These are phyloP conservation scores for Boletellus ananiceps DNA, from an alignment of 768 basidiomycete genomes.

Conservation along the genomic window DNA sequence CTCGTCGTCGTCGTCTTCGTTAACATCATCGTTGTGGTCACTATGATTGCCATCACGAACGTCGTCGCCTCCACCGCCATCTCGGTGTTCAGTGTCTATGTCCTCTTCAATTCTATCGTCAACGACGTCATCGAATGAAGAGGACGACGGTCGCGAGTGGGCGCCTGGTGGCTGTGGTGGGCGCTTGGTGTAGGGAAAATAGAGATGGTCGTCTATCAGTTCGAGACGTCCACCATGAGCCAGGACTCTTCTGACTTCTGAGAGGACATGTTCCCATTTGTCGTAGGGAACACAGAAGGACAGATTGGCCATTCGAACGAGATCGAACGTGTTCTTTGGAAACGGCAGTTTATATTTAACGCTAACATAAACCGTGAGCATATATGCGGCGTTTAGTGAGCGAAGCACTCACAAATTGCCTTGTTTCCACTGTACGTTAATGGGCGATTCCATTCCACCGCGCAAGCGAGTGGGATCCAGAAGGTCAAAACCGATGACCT, in stretches of 20 bases:
- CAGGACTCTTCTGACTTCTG: slow-evolving; percentile 61
- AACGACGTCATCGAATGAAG: slow-evolving; percentile 22
- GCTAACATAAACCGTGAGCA: slow-evolving; percentile 32
- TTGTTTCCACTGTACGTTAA: slow-evolving; percentile 46
- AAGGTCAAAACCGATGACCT: slow-evolving; percentile 64
- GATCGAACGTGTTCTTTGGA: slow-evolving; percentile 57
- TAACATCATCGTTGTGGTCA: neutral
- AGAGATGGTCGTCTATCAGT: slow-evolving; percentile 66
- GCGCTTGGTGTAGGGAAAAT: slow-evolving; percentile 53
- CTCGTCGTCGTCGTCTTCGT: slow-evolving; percentile 29
- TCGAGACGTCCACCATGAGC: slow-evolving; percentile 61
- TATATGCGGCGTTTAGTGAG: neutral
- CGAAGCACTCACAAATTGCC: slow-evolving; percentile 60
- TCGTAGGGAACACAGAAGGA: slow-evolving; percentile 55
- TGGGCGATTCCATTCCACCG: slow-evolving; percentile 36
- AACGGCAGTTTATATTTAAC: slow-evolving; percentile 59
- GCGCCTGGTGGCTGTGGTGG: slow-evolving; percentile 15
- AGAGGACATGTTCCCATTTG: slow-evolving; percentile 55
- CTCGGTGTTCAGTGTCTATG: slow-evolving; percentile 12
- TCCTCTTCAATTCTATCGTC: slow-evolving; percentile 17
- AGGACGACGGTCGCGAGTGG: slow-evolving; percentile 3
- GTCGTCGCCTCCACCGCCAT: neutral
- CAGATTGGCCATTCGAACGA: slow-evolving; percentile 70
- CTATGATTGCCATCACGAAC: too few relatives aligned
- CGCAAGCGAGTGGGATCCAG: slow-evolving; percentile 34